Percentiles rank a stretch among this genome's conserved stretches.
Evolutionary conservation across 1,284 basidiomycete genomes (phyloP).

Genomic region (Malassezia japonica): DNA sequence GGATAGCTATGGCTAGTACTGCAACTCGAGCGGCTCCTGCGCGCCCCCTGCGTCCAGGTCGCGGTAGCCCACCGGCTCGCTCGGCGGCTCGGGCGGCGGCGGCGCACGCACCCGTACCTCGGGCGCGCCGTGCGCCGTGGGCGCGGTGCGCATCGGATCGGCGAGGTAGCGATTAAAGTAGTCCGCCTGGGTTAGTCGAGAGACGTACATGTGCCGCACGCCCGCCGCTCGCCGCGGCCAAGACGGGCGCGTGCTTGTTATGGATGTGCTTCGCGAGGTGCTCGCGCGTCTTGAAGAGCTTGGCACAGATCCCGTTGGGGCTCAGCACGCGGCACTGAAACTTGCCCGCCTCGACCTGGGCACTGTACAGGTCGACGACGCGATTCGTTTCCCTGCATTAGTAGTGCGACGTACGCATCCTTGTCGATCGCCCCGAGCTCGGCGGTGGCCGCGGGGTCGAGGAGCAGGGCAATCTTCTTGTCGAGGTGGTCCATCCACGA

Average conservation of each 20-base stretch:
- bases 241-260: slow-evolving; percentile 34
- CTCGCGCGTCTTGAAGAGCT: slow-evolving; percentile 36
- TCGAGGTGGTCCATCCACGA: slow-evolving; percentile 35
- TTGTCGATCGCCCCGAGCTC: slow-evolving; percentile 25
- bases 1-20: slow-evolving; percentile 16
- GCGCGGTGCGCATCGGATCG: slow-evolving; percentile 20
- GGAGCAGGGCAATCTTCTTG: slow-evolving; percentile 24
- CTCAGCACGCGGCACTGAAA: slow-evolving; percentile 33
- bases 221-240: slow-evolving; percentile 9
- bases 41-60: slow-evolving; percentile 31
- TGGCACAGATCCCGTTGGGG: slow-evolving; percentile 26
- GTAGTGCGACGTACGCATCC: slow-evolving; percentile 9
- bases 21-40: slow-evolving; percentile 26
- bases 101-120: too few relatives aligned
- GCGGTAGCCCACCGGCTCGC: slow-evolving; percentile 19
- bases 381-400: not conserved
- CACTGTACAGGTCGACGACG: not conserved
- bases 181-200: not conserved
- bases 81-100: not conserved
- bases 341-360: slow-evolving; percentile 25
- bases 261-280: slow-evolving; percentile 43
- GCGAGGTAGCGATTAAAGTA: slow-evolving; percentile 32
- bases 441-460: slow-evolving; percentile 23
- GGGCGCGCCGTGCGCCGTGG: not conserved
- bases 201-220: not conserved